Percentiles rank a stretch among this genome's conserved stretches.
These are phyloP conservation scores for Arthrinium phaeospermum DNA, from an alignment of 2,329 filamentous ascomycete species.

Conservation along the genomic window DNA sequence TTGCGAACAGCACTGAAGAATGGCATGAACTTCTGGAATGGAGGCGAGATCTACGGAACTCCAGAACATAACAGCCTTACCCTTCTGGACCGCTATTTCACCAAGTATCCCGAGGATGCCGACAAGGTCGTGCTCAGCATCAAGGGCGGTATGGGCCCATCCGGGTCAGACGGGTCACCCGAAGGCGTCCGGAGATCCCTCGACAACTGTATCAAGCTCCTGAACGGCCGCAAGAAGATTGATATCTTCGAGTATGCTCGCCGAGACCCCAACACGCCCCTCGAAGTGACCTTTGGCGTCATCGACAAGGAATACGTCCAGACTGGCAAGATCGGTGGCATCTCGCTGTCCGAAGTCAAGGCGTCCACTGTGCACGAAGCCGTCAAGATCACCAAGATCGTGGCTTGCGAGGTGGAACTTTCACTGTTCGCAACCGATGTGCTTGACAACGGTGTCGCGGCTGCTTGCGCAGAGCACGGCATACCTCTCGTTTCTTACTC, in stretches of 20 bases:
- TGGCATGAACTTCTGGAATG: conserved; percentile 56
- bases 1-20: conserved; percentile 52
- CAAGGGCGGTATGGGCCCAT: conserved; percentile 55
- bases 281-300: conserved; percentile 42
- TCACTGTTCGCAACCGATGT: conserved; percentile 38
- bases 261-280: conserved; percentile 49
- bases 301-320: conserved; percentile 45
- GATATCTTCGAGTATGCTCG: conserved; percentile 61
- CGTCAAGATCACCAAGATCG: conserved; percentile 41
- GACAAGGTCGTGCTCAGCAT: conserved; percentile 61
- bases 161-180: conserved; percentile 52
- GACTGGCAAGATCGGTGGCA: conserved; percentile 46
- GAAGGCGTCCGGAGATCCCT: conserved; percentile 55
- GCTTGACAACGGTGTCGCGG: conserved; percentile 38
- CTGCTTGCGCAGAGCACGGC: conserved; percentile 62
- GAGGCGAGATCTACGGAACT: conserved; percentile 60
- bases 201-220: conserved; percentile 50
- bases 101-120: conserved; percentile 61
- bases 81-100: conserved; percentile 61
- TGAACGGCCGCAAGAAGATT: conserved; percentile 54
- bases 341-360: conserved; percentile 47
- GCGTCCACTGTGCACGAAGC: conserved; percentile 46
- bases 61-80: conserved; percentile 57
- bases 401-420: conserved; percentile 46
- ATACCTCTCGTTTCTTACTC: conserved; percentile 78